Base-by-base conservation (phyloP, 2,329 filamentous ascomycete species). In the Chaetomiaceae sp. region DNA sequence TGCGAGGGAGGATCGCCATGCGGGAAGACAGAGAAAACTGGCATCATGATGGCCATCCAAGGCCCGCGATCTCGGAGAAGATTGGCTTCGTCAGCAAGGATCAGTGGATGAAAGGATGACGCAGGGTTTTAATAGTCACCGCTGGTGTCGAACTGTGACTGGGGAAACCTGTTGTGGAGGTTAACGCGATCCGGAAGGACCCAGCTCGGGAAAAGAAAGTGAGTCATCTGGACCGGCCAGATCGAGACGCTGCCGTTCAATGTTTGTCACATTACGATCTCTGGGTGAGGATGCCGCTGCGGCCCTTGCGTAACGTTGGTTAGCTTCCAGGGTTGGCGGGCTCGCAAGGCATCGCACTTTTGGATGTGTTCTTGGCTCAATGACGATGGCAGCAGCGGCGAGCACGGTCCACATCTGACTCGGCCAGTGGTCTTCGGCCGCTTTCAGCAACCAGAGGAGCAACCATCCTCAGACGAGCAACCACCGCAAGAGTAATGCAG, bases 151-250 rank as follows among this genome's bases (percentile, higher is more conserved):
- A 29, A n/a, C 11, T 29, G 10, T 23, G 20, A 34, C 30, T 29
- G 30, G 30, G 11, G 8, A 23, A 37, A 9, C 2, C 14, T 23
- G 9, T 16, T 21, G 34, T n/a, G 40, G 27, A 2, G 23, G 2
- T 44, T 51, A 40, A 45, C 41, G 48, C 33, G 42, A 51, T 51
- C 27, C 27, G 49, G 49, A 51, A 51, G 49, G 49, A 33, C 37
- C 21, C 33, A 7, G 23, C 29, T 23, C 13, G 7, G 6, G 14
- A n/a, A n/a, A n/a, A n/a, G n/a, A n/a, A 18, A 8, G 21, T 47
- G 44, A 48, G 45, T 48, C 45, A 48, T 20, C 25, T 2, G 25
- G 25, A 20, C 3, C 25, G 8, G 5, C 25, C 34, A 23, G 27
- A 18, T 32, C 18, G 27, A 20, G 10, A 20, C 5, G 9, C n/a